Percentiles rank a stretch among this genome's conserved stretches.
These are phyloP conservation scores for Bipolaris bicolor DNA, from an alignment of 2,329 filamentous ascomycete species.

Conservation along the genomic window DNA sequence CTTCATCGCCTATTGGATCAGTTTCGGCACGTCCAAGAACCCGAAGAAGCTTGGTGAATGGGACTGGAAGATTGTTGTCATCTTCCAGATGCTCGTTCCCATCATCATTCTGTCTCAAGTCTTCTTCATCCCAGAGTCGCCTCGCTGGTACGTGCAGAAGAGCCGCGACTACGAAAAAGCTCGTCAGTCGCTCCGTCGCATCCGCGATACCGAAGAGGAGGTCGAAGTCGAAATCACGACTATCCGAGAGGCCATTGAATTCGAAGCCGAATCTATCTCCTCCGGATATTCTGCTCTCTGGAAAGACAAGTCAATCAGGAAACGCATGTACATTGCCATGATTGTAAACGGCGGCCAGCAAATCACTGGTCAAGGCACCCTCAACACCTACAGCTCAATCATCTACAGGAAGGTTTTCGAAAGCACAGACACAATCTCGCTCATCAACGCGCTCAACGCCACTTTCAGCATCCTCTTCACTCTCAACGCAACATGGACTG, in stretches of 20 bases:
- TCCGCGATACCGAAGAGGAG: constrained; percentile 69
- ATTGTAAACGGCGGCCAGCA: constrained; percentile 74
- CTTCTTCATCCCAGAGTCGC: constrained; percentile 68
- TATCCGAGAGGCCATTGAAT: constrained; percentile 72
- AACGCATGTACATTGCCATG: constrained; percentile 69
- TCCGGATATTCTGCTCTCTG: constrained; percentile 69
- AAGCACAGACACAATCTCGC: constrained; percentile 61
- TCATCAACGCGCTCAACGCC: constrained; percentile 77
- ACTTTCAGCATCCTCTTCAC: constrained; percentile 76
- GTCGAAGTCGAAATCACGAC: constrained; percentile 69
- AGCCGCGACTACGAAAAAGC: constrained; percentile 66
- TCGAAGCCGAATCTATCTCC: constrained; percentile 72
- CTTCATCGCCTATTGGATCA: constrained; percentile 69
- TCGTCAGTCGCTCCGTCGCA: constrained; percentile 61
- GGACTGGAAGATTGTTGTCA: constrained; percentile 76
- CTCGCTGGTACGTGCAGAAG: constrained; percentile 71
- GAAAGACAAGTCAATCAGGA: constrained; percentile 72
- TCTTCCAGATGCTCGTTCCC: constrained; percentile 75
- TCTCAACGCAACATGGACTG: constrained; percentile 74
- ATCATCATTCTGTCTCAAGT: constrained; percentile 65
- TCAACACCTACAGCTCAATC: constrained; percentile 75
- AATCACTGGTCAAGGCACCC: constrained; percentile 72
- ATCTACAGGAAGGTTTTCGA: constrained; percentile 76
- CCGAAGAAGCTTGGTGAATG: constrained; percentile 65
- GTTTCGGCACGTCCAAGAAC: constrained; percentile 66